Percentiles rank a stretch among this genome's conserved stretches.
phyloP scores from a whole-genome alignment of 2,329 filamentous ascomycete species.

The Waltergamsia citrina region DNA sequence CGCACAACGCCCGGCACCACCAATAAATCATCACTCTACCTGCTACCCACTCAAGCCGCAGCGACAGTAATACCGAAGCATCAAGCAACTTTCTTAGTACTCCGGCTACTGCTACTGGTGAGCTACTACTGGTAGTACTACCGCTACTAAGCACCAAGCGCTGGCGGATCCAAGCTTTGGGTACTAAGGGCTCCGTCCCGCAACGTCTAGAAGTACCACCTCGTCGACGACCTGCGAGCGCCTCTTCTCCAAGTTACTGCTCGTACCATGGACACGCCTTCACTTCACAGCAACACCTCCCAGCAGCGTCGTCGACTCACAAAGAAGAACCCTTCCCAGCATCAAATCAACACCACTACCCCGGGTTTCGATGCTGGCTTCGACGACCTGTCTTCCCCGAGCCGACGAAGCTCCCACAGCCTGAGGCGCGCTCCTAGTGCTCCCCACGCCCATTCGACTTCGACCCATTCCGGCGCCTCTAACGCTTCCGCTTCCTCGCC shows the following conservation, averaged over 20 bases:
- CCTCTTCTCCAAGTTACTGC: not conserved
- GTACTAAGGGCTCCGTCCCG: too few species aligned
- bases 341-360: constrained; percentile 32
- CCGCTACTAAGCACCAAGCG: too few species aligned
- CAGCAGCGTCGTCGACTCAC: constrained; percentile 51
- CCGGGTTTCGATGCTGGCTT: constrained; percentile 40
- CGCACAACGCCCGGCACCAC: too few species aligned
- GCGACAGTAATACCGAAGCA: too few species aligned
- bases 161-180: too few species aligned
- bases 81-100: too few species aligned
- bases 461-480: constrained; percentile 38
- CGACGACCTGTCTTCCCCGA: constrained; percentile 48
- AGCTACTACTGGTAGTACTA: too few species aligned
- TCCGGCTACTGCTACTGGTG: too few species aligned
- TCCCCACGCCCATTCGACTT: constrained; percentile 36
- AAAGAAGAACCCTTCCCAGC: constrained; percentile 48
- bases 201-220: too few species aligned
- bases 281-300: constrained; percentile 27
- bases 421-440: constrained; percentile 52
- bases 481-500: constrained; percentile 38
- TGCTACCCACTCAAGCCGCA: too few species aligned
- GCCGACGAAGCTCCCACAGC: constrained; percentile 55
- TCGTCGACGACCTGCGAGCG: too few species aligned
- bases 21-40: too few species aligned
- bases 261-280: constrained; percentile 37